Evolutionary conservation across 352 stramenopile genomes (phyloP).

Genomic region (Phytophthora macrochlamydospora): DNA sequence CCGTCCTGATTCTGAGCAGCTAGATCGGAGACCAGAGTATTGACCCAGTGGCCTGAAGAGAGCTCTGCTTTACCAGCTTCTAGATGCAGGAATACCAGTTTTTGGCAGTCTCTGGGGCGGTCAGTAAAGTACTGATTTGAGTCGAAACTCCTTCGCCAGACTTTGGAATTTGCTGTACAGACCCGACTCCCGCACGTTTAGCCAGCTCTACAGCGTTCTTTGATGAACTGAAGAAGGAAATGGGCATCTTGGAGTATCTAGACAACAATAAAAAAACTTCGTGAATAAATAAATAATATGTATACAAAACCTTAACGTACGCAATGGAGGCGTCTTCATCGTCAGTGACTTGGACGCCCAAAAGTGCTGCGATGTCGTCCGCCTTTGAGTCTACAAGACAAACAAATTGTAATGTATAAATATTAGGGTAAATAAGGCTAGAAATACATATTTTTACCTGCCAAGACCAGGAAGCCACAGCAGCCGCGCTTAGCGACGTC

Average conservation of each 20-base stretch:
- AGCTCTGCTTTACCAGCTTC: constrained; percentile 5
- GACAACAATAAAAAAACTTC: neutral
- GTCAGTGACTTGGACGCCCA: constrained; percentile 32
- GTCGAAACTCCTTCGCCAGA: constrained; percentile 5
- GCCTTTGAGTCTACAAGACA: constrained; percentile 12
- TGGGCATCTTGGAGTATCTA: constrained; percentile 67
- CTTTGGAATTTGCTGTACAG: constrained; percentile 32
- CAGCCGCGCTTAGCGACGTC: constrained; percentile 55
- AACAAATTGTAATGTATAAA: neutral
- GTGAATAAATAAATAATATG: neutral
- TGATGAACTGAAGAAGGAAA: constrained; percentile 64
- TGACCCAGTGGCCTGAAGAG: constrained; percentile 46
- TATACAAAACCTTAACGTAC: constrained; percentile 25
- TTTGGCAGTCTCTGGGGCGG: constrained; percentile 40
- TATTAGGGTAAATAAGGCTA: neutral
- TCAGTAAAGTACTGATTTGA: constrained; percentile 38
- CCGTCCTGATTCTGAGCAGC: constrained; percentile 32
- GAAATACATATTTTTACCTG: constrained; percentile 21
- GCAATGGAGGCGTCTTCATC: constrained; percentile 23
- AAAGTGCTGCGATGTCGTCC: constrained; percentile 38
- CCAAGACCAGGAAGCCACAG: constrained; percentile 57
- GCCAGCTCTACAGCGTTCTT: constrained; percentile 32
- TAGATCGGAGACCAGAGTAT: constrained; percentile 43
- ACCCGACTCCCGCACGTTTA: constrained; percentile 35
- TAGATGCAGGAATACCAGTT: constrained; percentile 65